Evolutionary conservation across 176 grass and related monocot genomes (phyloP).

Genomic region (Thalia dealbata): DNA sequence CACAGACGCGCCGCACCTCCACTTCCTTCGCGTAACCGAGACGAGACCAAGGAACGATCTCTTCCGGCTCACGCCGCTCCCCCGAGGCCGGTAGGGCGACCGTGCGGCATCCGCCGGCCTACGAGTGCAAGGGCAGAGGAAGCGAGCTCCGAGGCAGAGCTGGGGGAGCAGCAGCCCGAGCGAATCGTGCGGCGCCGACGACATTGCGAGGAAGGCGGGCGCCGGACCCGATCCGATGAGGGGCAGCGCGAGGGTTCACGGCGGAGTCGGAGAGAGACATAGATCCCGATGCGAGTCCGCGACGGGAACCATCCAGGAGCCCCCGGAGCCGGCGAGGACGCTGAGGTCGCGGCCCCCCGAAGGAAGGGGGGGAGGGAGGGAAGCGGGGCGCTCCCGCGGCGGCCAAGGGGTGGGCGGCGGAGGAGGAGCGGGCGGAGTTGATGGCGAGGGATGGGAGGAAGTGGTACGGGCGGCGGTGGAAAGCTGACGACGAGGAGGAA

Average conservation of each 20-base stretch:
- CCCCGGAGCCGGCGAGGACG: background rate
- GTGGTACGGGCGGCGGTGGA: background rate
- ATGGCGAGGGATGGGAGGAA: background rate
- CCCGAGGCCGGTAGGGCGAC: background rate
- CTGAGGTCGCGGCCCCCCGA: background rate
- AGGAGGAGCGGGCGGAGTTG: background rate
- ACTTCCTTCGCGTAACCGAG: background rate
- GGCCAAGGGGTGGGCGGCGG: background rate
- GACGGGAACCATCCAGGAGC: constrained; percentile 1
- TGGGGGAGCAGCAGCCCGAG: constrained; percentile 2
- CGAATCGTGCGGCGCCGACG: constrained; percentile 3
- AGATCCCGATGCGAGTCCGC: background rate
- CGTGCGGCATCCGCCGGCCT: background rate
- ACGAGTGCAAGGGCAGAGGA: constrained; percentile 3
- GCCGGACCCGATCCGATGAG: constrained; percentile 2
- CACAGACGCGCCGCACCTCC: background rate
- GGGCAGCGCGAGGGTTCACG: constrained; percentile 7
- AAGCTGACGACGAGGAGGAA: background rate
- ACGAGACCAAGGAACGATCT: background rate
- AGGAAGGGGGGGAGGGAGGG: too few species aligned
- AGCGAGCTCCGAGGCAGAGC: background rate
- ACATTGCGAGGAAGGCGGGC: background rate
- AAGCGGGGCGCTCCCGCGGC: background rate
- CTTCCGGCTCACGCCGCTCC: background rate
- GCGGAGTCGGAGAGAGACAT: background rate